Evolutionary conservation across 1,284 basidiomycete species (phyloP), one percentile per base, ranked within the genome.

Genomic region (Irpex lacteus): DNA sequence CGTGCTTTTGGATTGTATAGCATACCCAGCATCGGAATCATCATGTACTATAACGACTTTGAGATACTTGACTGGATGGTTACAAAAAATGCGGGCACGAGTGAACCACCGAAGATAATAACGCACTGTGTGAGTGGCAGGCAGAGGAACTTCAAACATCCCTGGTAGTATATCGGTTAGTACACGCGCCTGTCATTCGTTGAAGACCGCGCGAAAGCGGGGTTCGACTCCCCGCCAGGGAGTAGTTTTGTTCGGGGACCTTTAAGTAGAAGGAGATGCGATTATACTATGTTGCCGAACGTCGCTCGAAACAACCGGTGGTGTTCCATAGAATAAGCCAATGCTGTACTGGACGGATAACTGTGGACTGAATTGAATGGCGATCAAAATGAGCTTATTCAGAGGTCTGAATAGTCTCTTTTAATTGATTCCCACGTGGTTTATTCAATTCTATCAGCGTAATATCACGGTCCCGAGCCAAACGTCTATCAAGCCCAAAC

Each of bases 181-280:
- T 67, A 67, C 66, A 67, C 63, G 66, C 66, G 63, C 63, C 66
- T 67, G 66, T 67, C 66, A 67, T 19, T 6, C 19, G 26, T 18
- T 56, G 13, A 52, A n/a, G n/a, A 18, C 9, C 76, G 76, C 74
- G 75, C 71, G 75, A 77, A 70, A 77, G 75, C 76, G 74, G 75
- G 76, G 74, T 77, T 77, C 76, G 76, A 78, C 73, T 78, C 76
- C 76, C 76, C 74, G 76, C 73, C 75, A 75, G 74, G 74, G 75
- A 77, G 76, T n/a, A 11, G 4, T 26, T 26, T 26, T 60, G 44
- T 5, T 19, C 6, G 15, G 21, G 9, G 21, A 75, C 75, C 74
- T 75, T 70, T 75, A 77, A 70, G 76, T 75, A 75, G 74, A 74
- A 26, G 26, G 26, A 26, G 26, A 26, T 26, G 26, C 26, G 26